Evolutionary conservation across 305 asterid species (phyloP), one percentile per base, ranked within the genome.

Genomic region (Striga hermonthica): DNA sequence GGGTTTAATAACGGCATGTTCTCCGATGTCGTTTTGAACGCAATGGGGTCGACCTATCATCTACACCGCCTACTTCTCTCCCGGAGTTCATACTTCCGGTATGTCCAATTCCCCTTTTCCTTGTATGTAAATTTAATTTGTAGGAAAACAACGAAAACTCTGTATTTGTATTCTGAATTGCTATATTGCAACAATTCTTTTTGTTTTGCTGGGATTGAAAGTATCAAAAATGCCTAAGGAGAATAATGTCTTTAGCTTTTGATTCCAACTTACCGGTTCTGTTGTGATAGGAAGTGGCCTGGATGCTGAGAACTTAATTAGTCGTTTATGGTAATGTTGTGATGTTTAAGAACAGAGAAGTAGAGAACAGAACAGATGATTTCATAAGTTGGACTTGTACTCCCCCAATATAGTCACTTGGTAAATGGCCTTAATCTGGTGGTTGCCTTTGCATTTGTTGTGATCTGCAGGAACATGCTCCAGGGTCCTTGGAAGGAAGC

Each of bases 401-500:
- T 48, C 14, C n/a, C 49, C 7, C 1, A 35, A 12, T 16, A 28
- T 22, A n/a, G n/a, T n/a, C n/a, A n/a, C n/a, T 22, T 22, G 31
- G 1, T 22, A 22, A 22, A 22, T 22, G 31, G 31, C 31, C 31
- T 22, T 22, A 0, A 22, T 22, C 44, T 4, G 9, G 44, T 39
- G 49, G 54, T 61, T 65, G 50, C 52, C 28, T 59, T 70, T 9
- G 57, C 44, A 60, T 45, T 36, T 58, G 41, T 39, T 50, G 56
- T 73, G 75, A 64, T 69, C 71, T 76, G 73, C 82, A 93, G 99
- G 83, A 93, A 83, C 70, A 93, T 93, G 99, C 96, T 93, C 72
- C 96, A 90, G 73, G 97, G 96, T 22, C 99, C 99, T 1, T 93
- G 97, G 99, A 93, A 81, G 80, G 97, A 90, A 76, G 97, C 96